Percentiles rank a stretch among this genome's conserved stretches.
phyloP scores from a whole-genome alignment of 176 grass and related monocot genomes.

The Oryza australiensis region DNA sequence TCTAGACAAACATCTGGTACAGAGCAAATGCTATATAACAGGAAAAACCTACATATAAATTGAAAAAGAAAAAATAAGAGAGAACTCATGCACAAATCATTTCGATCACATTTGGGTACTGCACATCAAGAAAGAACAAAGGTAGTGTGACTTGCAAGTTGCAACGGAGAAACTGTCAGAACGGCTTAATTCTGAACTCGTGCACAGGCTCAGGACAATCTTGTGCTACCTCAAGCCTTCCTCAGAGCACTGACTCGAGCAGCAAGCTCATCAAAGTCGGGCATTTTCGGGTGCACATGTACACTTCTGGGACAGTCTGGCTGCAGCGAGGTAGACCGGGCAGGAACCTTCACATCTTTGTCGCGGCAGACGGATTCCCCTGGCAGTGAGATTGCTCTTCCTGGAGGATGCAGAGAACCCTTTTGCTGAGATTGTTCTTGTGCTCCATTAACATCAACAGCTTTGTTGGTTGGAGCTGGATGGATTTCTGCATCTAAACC shows the following conservation, averaged over 20 bases:
- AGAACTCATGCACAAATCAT: constrained; percentile 22
- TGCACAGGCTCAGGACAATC: not conserved
- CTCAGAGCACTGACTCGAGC: constrained; percentile 54
- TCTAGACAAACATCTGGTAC: constrained; percentile 29
- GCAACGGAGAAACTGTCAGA: not conserved
- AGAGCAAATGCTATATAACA: constrained; percentile 1
- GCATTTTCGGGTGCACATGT: constrained; percentile 57
- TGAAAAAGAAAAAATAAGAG: not conserved
- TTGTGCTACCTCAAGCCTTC: constrained; percentile 39
- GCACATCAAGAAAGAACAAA: constrained; percentile 26
- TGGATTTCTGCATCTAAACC: constrained; percentile 25
- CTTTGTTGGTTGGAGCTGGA: constrained; percentile 17
- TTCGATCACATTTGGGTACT: not conserved
- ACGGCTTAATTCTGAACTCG: constrained; percentile 25
- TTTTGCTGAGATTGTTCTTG: constrained; percentile 2
- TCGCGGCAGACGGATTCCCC: not conserved
- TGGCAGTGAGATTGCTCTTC: constrained; percentile 43
- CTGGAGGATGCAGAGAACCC: constrained; percentile 26
- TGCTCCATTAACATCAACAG: not conserved
- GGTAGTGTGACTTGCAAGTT: not conserved
- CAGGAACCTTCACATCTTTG: constrained; percentile 26
- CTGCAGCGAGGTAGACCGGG: constrained; percentile 44
- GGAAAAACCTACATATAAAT: not conserved
- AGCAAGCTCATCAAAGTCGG: constrained; percentile 62
- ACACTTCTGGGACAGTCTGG: constrained; percentile 15